Evolutionary conservation across 192 early-diverging fungal genomes (phyloP).

Genomic region (Dispira simplex): DNA sequence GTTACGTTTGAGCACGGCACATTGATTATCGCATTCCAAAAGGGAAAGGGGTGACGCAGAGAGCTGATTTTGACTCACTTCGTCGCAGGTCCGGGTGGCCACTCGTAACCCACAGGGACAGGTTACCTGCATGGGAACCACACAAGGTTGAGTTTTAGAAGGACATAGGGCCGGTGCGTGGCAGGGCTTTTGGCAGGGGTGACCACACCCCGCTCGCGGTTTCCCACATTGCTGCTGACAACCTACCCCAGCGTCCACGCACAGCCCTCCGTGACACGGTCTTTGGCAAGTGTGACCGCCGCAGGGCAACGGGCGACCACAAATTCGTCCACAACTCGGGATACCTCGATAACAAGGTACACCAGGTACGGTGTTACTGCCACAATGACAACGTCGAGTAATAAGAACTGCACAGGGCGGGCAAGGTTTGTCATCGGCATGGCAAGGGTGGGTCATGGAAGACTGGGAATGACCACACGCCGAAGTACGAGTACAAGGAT

Average conservation of each 20-base stretch:
- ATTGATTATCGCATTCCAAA: no score
- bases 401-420: constrained; percentile 85
- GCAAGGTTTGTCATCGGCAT: constrained; percentile 69
- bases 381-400: constrained; percentile 56
- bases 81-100: constrained; percentile 13
- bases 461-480: constrained; percentile 66
- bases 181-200: constrained; percentile 56
- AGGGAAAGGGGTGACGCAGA: neutral
- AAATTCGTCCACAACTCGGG: constrained; percentile 43
- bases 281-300: constrained; percentile 69
- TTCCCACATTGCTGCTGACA: constrained; percentile 64
- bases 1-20: no score
- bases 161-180: constrained; percentile 64
- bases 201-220: constrained; percentile 67
- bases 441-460: constrained; percentile 60
- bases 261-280: constrained; percentile 64
- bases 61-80: constrained; percentile 10
- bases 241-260: constrained; percentile 35
- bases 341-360: constrained; percentile 65
- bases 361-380: constrained; percentile 56
- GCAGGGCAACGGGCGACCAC: constrained; percentile 36
- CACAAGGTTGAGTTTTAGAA: constrained; percentile 51
- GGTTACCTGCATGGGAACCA: neutral
- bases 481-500: constrained; percentile 49
- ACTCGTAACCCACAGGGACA: constrained; percentile 4